Evolutionary conservation across 495 filamentous ascomycete species (phyloP).

Genomic region (Apodospora peruviana): DNA sequence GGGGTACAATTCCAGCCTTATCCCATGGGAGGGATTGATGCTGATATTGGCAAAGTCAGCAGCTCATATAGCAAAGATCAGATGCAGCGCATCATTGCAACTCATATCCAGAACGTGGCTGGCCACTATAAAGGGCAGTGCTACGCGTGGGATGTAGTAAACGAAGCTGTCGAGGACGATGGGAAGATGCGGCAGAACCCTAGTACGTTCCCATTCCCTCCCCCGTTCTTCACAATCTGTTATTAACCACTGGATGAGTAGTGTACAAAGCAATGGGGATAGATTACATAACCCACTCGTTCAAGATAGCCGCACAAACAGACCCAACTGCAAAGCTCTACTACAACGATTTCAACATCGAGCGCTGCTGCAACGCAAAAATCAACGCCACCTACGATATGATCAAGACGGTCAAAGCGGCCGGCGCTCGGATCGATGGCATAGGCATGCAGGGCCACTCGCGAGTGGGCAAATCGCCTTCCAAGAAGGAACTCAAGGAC

Average conservation of each 20-base stretch:
- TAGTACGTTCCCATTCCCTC: too few relatives aligned
- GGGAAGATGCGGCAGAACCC: conserved; percentile 30
- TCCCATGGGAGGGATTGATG: neutral
- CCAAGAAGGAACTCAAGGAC: conserved; percentile 25
- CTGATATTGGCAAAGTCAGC: conserved; percentile 2
- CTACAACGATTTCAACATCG: conserved; percentile 63
- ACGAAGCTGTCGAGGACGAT: conserved; percentile 44
- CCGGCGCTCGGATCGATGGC: conserved; percentile 48
- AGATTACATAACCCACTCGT: conserved; percentile 38
- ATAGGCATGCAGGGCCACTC: conserved; percentile 54
- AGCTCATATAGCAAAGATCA: conserved; percentile 7
- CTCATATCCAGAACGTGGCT: conserved; percentile 43
- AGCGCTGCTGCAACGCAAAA: conserved; percentile 42
- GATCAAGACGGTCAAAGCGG: conserved; percentile 34
- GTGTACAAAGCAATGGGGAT: conserved; percentile 39
- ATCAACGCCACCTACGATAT: conserved; percentile 37
- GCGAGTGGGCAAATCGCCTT: conserved; percentile 42
- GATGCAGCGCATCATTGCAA: conserved; percentile 10
- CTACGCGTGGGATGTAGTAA: conserved; percentile 46
- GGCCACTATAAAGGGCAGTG: conserved; percentile 44
- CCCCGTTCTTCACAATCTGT: too few relatives aligned
- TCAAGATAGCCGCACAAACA: conserved; percentile 32
- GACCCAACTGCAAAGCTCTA: conserved; percentile 36
- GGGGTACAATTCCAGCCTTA: conserved; percentile 23
- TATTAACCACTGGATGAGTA: neutral